Evolutionary conservation across 768 basidiomycete species (phyloP), one percentile per base, ranked within the genome.

Genomic region (Leucogyrophana mollusca): DNA sequence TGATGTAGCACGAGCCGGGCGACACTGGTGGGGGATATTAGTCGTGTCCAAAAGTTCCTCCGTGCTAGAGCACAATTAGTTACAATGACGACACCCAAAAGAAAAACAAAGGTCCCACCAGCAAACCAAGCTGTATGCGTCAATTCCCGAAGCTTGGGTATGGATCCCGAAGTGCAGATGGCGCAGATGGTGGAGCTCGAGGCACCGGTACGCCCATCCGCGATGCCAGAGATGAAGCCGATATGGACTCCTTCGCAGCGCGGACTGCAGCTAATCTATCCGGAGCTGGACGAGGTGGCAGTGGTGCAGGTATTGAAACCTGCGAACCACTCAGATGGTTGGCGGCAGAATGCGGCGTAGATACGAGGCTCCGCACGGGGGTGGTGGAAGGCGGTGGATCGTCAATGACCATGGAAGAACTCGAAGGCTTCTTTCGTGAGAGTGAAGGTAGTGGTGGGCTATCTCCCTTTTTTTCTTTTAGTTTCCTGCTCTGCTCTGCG

Each of bases 221-320:
- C 7, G 27, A 54, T 21, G 47, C 22, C 20, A 51, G 45, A 0
- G 51, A 34, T 30, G 58, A 32, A 45, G 20, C 14, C 14, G 25
- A 43, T 5, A 46, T 54, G 4, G 49, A n/a, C 34, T 41, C 56
- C 14, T 60, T 51, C 5, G 47, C 53, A 27, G 63, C 60, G 5
- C 44, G 46, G 4, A 54, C 25, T 9, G 49, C 48, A 41, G 27
- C 13, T 0, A 49, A 11, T n/a, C 54, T 54, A 9, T 67, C 63
- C 2, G 58, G 49, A 27, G 42, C 6, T n/a, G n/a, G n/a, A 20
- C 47, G 39, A 1, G 54, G 54, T 8, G 60, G 65, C 1, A 48
- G 53, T 10, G 49, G 49, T 1, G 49, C 47, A 4, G 32, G 38
- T 7, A 37, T 37, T n/a, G n/a, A n/a, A n/a, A n/a, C n/a, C n/a